Base-by-base conservation (phyloP, 768 basidiomycete species). In the Boletus rubescentipes region DNA sequence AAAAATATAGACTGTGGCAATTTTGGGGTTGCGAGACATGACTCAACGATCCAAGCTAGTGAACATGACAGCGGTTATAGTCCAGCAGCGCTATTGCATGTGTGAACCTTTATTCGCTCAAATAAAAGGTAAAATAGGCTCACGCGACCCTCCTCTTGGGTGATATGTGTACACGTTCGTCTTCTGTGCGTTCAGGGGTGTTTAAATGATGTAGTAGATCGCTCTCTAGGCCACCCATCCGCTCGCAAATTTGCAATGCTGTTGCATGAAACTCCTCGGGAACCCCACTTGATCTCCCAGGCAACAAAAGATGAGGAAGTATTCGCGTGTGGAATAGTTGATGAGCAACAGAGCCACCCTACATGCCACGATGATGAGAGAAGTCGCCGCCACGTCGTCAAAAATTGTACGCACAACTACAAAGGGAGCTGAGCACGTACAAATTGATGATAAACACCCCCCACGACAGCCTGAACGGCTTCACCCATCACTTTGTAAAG, bases 401-500 rank as follows among this genome's bases (percentile, higher is more conserved):
- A 36, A 21, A 5, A 39, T n/a, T 40, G 26, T 18, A 32, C 36
- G 35, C 4, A 10, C 16, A 72, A 18, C 55, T 29, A 29, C 10
- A 72, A 57, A 11, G 74, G 64, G 58, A 60, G 43, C 9, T 35
- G 53, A 48, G 32, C 48, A 77, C 89, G 54, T 63, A 93, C 91
- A 68, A 85, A 89, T 74, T 93, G 89, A 62, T 86, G 83, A 62
- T 84, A 90, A 12, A 91, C 79, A 7, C 84, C 88, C 21, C 91
- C 91, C 30, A 91, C 69, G 15, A 91, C 75, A 3, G 87, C 91
- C 60, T 87, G 83, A 5, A 91, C 87, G 0, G 85, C 78, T 53
- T 88, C 84, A 2, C 91, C 91, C 62, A 86, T 81, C 18, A 91
- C 84, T 61, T 91, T 92, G 61, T 86, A 86, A 49, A 91, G 66